A percentile compares a stretch with the other conserved stretches of the same genome.
Conservation (phyloP, 768 basidiomycete genomes). For the Boletus tylopilopsis region DNA sequence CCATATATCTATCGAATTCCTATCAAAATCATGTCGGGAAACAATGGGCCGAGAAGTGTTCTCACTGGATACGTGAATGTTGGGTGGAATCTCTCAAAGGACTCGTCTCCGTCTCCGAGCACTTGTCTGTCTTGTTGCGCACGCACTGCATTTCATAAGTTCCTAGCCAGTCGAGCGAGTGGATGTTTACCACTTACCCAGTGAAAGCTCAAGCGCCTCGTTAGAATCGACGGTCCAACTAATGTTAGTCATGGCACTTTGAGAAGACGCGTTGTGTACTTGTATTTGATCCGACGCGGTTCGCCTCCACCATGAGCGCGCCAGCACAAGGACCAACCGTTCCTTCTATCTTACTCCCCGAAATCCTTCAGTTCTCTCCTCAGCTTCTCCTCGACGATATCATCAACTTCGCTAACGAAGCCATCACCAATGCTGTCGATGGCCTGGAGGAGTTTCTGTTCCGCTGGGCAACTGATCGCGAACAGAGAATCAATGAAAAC, state of each 20-base stretch:
- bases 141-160: slow-evolving; percentile 47
- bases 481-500: slow-evolving; percentile 40
- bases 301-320: slow-evolving; percentile 24
- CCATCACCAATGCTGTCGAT: slow-evolving; percentile 73
- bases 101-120: slow-evolving; percentile 54
- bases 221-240: slow-evolving; percentile 83
- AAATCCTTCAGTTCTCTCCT: slow-evolving; percentile 81
- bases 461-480: slow-evolving; percentile 69
- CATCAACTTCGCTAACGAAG: slow-evolving; percentile 77
- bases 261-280: slow-evolving; percentile 28
- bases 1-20: slow-evolving; percentile 70
- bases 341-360: slow-evolving; percentile 24
- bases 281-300: slow-evolving; percentile 12
- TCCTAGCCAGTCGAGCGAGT: neutral
- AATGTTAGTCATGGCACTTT: slow-evolving; percentile 23
- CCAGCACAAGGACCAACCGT: slow-evolving; percentile 27
- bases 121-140: slow-evolving; percentile 60
- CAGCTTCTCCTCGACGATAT: slow-evolving; percentile 85
- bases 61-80: slow-evolving; percentile 91
- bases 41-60: neutral
- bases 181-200: slow-evolving; percentile 46
- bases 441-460: slow-evolving; percentile 76
- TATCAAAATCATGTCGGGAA: slow-evolving; percentile 5
- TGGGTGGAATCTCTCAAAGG: slow-evolving; percentile 72
- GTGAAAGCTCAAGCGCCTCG: slow-evolving; percentile 67